These are phyloP conservation scores for Lipomyces yamanashiensis DNA, from an alignment of 805 yeast genomes.

Conservation along the genomic window DNA sequence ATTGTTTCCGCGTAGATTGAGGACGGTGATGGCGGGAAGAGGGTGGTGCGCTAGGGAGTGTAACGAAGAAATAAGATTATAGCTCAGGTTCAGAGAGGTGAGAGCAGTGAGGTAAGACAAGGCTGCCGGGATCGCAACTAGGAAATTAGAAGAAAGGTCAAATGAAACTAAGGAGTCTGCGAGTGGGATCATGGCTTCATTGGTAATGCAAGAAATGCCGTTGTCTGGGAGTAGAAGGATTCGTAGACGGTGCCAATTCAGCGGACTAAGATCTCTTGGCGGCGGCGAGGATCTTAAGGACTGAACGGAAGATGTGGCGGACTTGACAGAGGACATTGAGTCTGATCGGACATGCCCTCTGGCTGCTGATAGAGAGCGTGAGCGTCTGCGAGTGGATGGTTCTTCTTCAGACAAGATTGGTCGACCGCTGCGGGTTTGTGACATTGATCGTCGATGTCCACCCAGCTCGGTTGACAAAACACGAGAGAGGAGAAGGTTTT, in stretches of 20 bases:
- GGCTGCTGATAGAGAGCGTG: conserved; percentile 9
- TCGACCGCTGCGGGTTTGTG: conserved; percentile 3
- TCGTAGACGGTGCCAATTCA: conserved; percentile 48
- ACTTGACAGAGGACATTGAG: conserved; percentile 20
- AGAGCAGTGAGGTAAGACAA: conserved; percentile 57
- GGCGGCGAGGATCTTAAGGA: conserved; percentile 30
- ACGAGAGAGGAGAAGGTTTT: neutral
- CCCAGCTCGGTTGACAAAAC: conserved; percentile 1
- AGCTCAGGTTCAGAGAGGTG: conserved; percentile 63
- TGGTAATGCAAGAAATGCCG: conserved; percentile 45
- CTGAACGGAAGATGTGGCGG: conserved; percentile 38
- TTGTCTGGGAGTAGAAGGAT: conserved; percentile 52
- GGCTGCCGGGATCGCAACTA: conserved; percentile 59
- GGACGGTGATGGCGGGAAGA: conserved; percentile 32
- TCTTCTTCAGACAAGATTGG: neutral
- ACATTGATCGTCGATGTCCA: conserved; percentile 2
- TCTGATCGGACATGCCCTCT: conserved; percentile 7
- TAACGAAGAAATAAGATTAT: conserved; percentile 52
- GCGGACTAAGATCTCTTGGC: conserved; percentile 31
- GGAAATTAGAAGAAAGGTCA: conserved; percentile 60
- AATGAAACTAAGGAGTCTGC: conserved; percentile 49
- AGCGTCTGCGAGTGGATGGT: conserved; percentile 12
- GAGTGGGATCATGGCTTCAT: conserved; percentile 43
- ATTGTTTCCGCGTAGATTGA: conserved; percentile 39
- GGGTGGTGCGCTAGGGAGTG: conserved; percentile 34